Evolutionary conservation across 306 rosid species (phyloP).

Genomic region (Cicer arietinum): DNA sequence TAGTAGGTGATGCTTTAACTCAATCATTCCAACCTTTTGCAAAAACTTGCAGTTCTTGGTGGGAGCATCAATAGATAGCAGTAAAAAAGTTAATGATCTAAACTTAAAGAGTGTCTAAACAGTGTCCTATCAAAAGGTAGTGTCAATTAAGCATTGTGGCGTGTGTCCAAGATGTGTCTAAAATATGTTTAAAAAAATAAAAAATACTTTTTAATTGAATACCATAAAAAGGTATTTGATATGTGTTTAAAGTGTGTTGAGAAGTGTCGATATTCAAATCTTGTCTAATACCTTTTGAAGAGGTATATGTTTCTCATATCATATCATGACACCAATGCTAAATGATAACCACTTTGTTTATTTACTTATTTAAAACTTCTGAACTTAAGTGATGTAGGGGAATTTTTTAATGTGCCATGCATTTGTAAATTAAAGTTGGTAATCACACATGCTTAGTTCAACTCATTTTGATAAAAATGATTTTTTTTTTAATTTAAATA

Average conservation of each 20-base stretch:
- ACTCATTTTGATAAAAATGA: not conserved
- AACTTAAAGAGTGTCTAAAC: too few species aligned
- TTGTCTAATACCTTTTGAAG: too few species aligned
- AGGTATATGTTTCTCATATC: too few species aligned
- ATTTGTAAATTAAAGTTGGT: slow-evolving; percentile 2
- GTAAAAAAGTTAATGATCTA: too few species aligned
- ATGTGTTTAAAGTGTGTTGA: too few species aligned
- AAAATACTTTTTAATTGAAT: too few species aligned
- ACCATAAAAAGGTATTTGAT: too few species aligned
- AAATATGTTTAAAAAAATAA: too few species aligned
- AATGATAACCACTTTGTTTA: slow-evolving; percentile 11
- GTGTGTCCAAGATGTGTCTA: too few species aligned
- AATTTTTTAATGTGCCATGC: not conserved
- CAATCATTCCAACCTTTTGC: slow-evolving; percentile 18
- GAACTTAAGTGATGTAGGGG: not conserved
- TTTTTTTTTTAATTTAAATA: not conserved
- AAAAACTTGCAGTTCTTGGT: not conserved
- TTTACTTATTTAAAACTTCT: slow-evolving; percentile 22
- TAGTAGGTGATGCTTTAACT: slow-evolving; percentile 16
- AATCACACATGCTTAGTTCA: not conserved
- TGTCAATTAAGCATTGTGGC: too few species aligned
- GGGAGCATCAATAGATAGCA: not conserved
- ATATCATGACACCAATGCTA: slow-evolving; percentile 1
- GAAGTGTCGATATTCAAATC: too few species aligned
- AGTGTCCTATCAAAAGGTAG: too few species aligned